Conservation (phyloP, 805 yeast genomes). For the Candida jianshihensis region DNA sequence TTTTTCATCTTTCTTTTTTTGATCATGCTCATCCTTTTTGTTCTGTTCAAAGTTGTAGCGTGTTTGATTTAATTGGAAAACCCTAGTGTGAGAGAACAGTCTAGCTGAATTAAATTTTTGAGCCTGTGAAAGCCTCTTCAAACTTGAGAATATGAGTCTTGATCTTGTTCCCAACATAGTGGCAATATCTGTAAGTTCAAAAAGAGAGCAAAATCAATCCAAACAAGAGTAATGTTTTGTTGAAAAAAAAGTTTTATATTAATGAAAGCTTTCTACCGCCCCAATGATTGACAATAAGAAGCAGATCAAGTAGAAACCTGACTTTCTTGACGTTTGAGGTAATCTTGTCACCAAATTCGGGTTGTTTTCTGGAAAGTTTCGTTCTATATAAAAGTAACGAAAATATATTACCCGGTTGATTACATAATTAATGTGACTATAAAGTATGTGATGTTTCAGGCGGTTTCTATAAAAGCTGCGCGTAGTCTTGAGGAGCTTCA, state of each 20-base stretch:
- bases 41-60: conserved; percentile 3
- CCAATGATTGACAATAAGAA: not conserved
- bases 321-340: too few relatives aligned
- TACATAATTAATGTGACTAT: not conserved
- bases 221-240: too few relatives aligned
- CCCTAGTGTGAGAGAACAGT: conserved; percentile 4
- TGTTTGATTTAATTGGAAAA: conserved; percentile 7
- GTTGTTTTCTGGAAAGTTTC: too few relatives aligned
- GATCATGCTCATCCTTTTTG: conserved; percentile 10
- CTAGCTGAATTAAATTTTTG: not conserved
- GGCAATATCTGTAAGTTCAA: not conserved
- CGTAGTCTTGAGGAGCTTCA: conserved; percentile 33
- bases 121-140: not conserved
- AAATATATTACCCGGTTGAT: too few relatives aligned
- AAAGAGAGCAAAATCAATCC: not conserved
- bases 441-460: not conserved
- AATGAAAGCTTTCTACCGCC: too few relatives aligned
- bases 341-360: too few relatives aligned
- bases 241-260: too few relatives aligned
- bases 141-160: not conserved
- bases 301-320: too few relatives aligned
- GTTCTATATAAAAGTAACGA: too few relatives aligned
- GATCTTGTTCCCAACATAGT: conserved; percentile 1
- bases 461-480: conserved; percentile 7
- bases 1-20: conserved; percentile 17